Evolutionary conservation across 2,329 filamentous ascomycete species (phyloP).

Genomic region (Colletotrichum musae): DNA sequence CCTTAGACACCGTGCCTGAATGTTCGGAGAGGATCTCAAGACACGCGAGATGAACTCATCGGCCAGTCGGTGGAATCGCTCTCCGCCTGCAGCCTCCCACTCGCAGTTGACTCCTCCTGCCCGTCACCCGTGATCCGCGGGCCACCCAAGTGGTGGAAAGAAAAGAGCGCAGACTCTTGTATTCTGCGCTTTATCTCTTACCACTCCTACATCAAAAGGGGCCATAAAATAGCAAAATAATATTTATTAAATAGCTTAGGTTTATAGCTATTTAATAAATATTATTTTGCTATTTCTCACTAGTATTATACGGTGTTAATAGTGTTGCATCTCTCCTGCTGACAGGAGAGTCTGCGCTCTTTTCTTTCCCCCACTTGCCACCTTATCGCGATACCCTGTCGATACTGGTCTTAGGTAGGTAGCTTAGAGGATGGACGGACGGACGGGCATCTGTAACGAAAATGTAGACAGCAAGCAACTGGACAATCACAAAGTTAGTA

Average conservation of each 20-base stretch:
- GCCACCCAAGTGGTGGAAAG: too few species aligned
- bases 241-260: too few species aligned
- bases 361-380: not conserved
- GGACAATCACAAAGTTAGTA: slow-evolving; percentile 3
- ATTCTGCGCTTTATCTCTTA: too few species aligned
- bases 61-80: slow-evolving; percentile 1
- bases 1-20: slow-evolving; percentile 23
- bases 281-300: too few species aligned
- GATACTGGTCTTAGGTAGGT: slow-evolving; percentile 15
- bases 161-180: too few species aligned
- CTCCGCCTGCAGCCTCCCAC: not conserved
- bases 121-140: not conserved
- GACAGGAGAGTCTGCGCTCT: too few species aligned
- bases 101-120: not conserved
- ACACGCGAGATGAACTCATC: not conserved
- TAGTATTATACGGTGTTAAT: too few species aligned
- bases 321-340: too few species aligned
- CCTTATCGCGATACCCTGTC: not conserved
- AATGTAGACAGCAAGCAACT: not conserved
- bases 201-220: too few species aligned
- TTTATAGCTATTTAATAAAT: too few species aligned
- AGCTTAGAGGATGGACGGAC: not conserved
- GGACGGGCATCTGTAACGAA: slow-evolving; percentile 1
- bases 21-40: slow-evolving; percentile 8
- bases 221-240: too few species aligned